phyloP scores from a whole-genome alignment of 768 basidiomycete species.

The Mrakia hoshinonis region DNA sequence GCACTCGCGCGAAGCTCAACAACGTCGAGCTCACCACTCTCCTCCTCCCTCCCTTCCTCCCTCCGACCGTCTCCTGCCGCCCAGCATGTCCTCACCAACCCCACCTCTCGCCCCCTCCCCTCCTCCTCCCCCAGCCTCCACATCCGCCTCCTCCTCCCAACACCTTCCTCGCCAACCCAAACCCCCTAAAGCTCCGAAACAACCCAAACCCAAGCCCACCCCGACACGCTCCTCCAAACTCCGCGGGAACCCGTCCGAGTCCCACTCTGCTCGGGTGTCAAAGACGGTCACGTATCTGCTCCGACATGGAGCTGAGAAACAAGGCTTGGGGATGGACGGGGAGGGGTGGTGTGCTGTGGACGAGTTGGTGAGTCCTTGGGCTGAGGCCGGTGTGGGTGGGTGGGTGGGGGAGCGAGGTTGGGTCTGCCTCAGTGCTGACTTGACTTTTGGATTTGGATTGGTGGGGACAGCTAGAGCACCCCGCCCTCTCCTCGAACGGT shows the following conservation, averaged over 20 bases:
- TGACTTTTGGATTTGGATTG: not conserved
- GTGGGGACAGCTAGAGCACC: not conserved
- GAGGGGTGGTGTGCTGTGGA: not conserved
- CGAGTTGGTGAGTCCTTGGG: not conserved
- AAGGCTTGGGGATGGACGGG: not conserved
- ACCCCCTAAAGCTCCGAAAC: not conserved
- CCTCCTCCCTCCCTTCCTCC: too few species aligned
- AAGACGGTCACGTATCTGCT: constrained; percentile 14
- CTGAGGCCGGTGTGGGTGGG: not conserved
- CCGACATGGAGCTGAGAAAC: not conserved
- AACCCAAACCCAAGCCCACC: not conserved
- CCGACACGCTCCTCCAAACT: not conserved
- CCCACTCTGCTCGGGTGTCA: not conserved
- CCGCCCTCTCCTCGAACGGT: not conserved
- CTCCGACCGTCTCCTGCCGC: too few species aligned
- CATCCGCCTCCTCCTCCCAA: not conserved
- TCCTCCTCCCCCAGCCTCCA: not conserved
- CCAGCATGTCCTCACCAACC: too few species aligned
- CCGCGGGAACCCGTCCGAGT: constrained; percentile 6
- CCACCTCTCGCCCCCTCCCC: too few species aligned
- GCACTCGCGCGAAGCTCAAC: too few species aligned
- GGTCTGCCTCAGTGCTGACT: not conserved
- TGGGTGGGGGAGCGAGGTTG: not conserved
- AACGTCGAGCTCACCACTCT: too few species aligned
- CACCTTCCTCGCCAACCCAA: too few species aligned